A percentile compares a stretch with the other conserved stretches of the same genome.
Evolutionary conservation across 2,329 filamentous ascomycete species (phyloP).

Genomic region (Diaporthe humulicola): DNA sequence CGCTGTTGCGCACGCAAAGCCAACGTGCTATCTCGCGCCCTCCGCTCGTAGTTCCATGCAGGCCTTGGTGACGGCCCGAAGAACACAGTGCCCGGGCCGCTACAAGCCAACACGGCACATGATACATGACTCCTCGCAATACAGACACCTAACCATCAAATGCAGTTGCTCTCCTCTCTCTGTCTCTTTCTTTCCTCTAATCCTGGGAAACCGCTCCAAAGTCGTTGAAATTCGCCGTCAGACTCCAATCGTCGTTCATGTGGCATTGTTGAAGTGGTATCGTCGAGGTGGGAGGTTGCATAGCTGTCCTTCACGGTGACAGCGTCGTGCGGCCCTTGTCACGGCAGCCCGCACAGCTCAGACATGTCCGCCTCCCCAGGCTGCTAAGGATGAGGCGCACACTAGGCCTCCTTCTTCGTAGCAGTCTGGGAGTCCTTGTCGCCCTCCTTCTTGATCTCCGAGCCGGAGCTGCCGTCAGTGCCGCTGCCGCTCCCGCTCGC

Average conservation of each 20-base stretch:
- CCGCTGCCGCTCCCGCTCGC: neutral
- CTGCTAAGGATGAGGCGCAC: neutral
- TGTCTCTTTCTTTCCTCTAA: conserved; percentile 32
- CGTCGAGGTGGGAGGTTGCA: conserved; percentile 6
- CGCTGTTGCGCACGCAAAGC: conserved; percentile 2
- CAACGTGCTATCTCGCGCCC: conserved; percentile 8
- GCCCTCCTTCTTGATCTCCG: conserved; percentile 20
- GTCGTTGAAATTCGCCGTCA: conserved; percentile 28
- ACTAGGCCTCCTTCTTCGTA: conserved; percentile 36
- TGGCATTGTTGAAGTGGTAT: conserved; percentile 27
- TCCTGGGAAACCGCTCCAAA: conserved; percentile 22
- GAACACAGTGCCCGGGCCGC: neutral
- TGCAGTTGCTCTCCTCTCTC: conserved; percentile 32
- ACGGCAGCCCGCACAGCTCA: neutral
- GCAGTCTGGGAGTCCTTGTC: conserved; percentile 29
- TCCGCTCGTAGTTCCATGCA: conserved; percentile 20
- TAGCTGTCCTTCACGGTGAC: neutral
- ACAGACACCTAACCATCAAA: conserved; percentile 34
- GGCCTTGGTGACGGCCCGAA: neutral
- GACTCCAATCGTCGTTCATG: conserved; percentile 13
- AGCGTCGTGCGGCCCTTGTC: neutral
- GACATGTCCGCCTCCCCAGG: neutral
- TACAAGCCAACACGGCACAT: conserved; percentile 8
- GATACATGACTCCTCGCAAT: conserved; percentile 37
- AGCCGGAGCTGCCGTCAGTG: neutral